A percentile compares a stretch with the other conserved stretches of the same genome.
phyloP scores from a whole-genome alignment of 768 basidiomycete species.

The Coprinopsis sp. region DNA sequence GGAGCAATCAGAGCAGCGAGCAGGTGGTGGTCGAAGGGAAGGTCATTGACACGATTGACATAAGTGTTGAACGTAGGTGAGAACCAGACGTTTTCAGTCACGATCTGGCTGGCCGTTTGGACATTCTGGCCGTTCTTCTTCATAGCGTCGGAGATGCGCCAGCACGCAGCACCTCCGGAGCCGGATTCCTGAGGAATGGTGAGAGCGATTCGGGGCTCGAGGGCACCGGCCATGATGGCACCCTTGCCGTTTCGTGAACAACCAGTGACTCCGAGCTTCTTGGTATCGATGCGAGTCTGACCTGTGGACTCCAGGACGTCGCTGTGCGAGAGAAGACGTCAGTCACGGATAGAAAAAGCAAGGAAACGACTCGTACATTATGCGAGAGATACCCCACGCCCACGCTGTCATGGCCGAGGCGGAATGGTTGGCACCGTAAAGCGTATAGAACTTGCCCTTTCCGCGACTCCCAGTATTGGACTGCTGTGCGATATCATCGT shows the following conservation, averaged over 20 bases:
- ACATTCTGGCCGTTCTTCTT: too few species aligned
- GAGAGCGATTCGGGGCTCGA: constrained; percentile 52
- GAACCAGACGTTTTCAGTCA: constrained; percentile 59
- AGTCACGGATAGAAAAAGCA: too few species aligned
- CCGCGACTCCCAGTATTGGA: constrained; percentile 42
- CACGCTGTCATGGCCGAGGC: constrained; percentile 57
- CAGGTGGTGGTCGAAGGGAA: constrained; percentile 58
- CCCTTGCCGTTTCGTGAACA: constrained; percentile 62
- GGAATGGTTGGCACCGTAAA: constrained; percentile 43
- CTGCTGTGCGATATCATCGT: constrained; percentile 52
- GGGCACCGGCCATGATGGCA: constrained; percentile 53
- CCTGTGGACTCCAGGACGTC: constrained; percentile 52
- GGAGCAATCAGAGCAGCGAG: constrained; percentile 52
- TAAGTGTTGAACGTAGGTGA: constrained; percentile 44
- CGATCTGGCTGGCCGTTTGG: too few species aligned
- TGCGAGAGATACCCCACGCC: constrained; percentile 57
- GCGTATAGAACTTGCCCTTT: constrained; percentile 51
- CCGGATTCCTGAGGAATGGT: constrained; percentile 63
- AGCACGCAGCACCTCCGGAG: constrained; percentile 53
- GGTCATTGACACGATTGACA: constrained; percentile 36
- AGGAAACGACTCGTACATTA: too few species aligned
- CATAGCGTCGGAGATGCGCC: constrained; percentile 55
- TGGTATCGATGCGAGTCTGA: constrained; percentile 37
- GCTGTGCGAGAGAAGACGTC: too few species aligned
- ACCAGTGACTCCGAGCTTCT: constrained; percentile 50